Percentiles rank a stretch among this genome's conserved stretches.
These are phyloP conservation scores for Ophiostoma tasmaniense DNA, from an alignment of 2,329 filamentous ascomycete species.

Conservation along the genomic window DNA sequence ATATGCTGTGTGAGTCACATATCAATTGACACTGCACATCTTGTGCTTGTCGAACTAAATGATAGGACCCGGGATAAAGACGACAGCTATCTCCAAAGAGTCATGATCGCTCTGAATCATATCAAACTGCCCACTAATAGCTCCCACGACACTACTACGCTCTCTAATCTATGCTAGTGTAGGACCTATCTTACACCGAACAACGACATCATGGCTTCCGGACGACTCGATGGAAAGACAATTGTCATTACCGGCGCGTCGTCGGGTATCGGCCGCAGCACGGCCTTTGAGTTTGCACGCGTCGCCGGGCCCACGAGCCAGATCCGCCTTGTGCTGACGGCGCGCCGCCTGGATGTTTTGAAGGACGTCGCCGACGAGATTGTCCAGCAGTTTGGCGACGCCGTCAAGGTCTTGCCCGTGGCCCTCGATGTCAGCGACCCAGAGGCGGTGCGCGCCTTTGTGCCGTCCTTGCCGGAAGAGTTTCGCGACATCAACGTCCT, in stretches of 20 bases:
- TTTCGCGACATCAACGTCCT: slow-evolving; percentile 80
- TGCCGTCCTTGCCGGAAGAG: slow-evolving; percentile 65
- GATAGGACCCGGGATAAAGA: no score
- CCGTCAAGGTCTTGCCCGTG: slow-evolving; percentile 75
- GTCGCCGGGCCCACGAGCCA: slow-evolving; percentile 57
- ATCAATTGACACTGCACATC: no score
- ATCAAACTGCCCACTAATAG: no score
- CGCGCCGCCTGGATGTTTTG: slow-evolving; percentile 70
- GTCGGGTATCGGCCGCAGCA: slow-evolving; percentile 78
- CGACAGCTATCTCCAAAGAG: no score
- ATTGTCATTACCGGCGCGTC: slow-evolving; percentile 86
- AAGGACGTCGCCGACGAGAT: slow-evolving; percentile 71
- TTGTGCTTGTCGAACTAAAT: no score
- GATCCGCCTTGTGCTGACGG: slow-evolving; percentile 79
- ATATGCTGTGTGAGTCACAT: no score
- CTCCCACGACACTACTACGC: no score
- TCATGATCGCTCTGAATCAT: no score
- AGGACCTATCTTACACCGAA: background rate
- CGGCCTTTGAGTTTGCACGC: slow-evolving; percentile 86
- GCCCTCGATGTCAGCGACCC: slow-evolving; percentile 81
- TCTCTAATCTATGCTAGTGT: background rate
- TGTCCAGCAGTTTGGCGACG: slow-evolving; percentile 66
- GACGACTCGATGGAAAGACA: slow-evolving; percentile 87
- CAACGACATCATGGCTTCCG: background rate
- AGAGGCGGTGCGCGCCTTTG: slow-evolving; percentile 63